Evolutionary conservation across 2,329 filamentous ascomycete genomes (phyloP).

Genomic region (Arthrobotrys megalospora): DNA sequence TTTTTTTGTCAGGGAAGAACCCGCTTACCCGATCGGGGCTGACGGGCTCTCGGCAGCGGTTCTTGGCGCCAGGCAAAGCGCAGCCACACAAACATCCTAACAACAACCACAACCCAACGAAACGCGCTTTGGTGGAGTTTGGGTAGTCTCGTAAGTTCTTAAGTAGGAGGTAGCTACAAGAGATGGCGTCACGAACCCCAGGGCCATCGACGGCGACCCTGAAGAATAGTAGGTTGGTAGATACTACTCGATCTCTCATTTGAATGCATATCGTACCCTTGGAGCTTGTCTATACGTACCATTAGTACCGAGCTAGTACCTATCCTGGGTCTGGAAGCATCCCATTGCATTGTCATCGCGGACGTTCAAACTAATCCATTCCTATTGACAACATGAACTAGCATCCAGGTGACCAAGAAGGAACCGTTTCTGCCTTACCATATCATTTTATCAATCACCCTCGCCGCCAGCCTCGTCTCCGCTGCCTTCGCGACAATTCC

Average conservation of each 20-base stretch:
- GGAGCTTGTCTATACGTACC: too few relatives aligned
- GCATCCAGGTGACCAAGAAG: constrained; percentile 56
- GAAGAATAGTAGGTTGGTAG: background rate
- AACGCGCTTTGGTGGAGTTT: background rate
- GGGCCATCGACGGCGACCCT: background rate
- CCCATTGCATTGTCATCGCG: too few relatives aligned
- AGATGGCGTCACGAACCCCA: background rate
- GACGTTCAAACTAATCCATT: background rate
- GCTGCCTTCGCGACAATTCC: constrained; percentile 91
- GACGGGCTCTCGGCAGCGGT: background rate
- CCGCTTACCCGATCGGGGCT: background rate
- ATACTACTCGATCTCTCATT: background rate
- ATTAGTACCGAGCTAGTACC: too few relatives aligned
- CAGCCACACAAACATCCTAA: background rate
- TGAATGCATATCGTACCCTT: too few relatives aligned
- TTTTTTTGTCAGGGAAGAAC: constrained; percentile 1
- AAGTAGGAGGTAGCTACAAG: too few relatives aligned
- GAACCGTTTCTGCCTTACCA: constrained; percentile 66
- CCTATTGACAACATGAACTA: background rate
- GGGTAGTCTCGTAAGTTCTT: too few relatives aligned
- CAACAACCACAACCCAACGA: background rate
- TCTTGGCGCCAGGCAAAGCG: background rate
- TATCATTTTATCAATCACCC: constrained; percentile 79
- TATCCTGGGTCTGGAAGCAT: too few relatives aligned
- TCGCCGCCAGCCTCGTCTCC: constrained; percentile 72